These are phyloP conservation scores for Strobilomyces confusus DNA, from an alignment of 768 basidiomycete genomes.

Conservation along the genomic window DNA sequence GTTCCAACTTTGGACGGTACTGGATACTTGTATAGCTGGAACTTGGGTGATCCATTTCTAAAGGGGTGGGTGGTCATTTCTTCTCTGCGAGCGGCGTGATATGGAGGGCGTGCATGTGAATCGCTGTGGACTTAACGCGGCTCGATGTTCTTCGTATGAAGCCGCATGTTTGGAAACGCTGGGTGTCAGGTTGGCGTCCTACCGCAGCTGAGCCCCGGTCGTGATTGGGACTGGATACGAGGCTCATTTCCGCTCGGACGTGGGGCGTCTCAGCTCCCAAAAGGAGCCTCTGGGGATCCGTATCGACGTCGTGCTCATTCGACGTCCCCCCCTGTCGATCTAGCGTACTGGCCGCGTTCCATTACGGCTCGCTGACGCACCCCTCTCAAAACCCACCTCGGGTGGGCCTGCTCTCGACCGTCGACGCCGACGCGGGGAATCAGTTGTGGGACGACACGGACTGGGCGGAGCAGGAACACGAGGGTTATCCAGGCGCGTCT, in stretches of 20 bases:
- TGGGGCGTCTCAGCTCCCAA: not conserved
- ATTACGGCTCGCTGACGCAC: slow-evolving; percentile 68
- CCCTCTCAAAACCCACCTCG: slow-evolving; percentile 66
- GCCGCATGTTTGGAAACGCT: not conserved
- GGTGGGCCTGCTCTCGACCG: slow-evolving; percentile 69
- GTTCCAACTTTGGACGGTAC: slow-evolving; percentile 46
- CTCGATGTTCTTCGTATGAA: not conserved
- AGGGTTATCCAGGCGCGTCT: slow-evolving; percentile 29
- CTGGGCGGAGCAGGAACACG: slow-evolving; percentile 28
- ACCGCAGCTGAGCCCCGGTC: not conserved
- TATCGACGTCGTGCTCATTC: slow-evolving; percentile 3
- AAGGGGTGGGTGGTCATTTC: slow-evolving; percentile 51
- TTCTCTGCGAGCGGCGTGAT: not conserved
- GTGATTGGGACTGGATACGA: not conserved
- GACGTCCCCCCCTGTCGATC: not conserved
- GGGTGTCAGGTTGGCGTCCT: not conserved
- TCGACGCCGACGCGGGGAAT: slow-evolving; percentile 50
- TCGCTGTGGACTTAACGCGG: slow-evolving; percentile 8
- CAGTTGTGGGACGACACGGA: slow-evolving; percentile 34
- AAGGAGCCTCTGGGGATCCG: slow-evolving; percentile 16
- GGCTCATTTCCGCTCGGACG: not conserved
- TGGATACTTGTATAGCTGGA: slow-evolving; percentile 73
- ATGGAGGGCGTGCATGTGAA: not conserved
- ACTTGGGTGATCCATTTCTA: slow-evolving; percentile 70
- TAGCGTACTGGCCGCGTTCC: slow-evolving; percentile 63